A percentile compares a stretch with the other conserved stretches of the same genome.
Evolutionary conservation across 2,329 filamentous ascomycete genomes (phyloP).

Genomic region (Sporothrix brasiliensis): DNA sequence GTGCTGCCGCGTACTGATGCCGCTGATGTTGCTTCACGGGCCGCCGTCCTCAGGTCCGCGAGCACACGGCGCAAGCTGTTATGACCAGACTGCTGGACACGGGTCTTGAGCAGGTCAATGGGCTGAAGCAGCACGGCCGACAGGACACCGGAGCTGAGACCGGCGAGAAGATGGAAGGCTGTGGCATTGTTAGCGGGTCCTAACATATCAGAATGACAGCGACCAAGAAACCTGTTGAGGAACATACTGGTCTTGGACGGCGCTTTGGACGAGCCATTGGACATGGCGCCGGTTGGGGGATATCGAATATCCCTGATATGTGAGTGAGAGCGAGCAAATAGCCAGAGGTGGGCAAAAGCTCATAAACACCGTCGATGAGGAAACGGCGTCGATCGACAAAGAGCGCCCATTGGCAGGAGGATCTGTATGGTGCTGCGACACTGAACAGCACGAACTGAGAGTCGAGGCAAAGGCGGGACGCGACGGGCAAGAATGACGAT

Average conservation of each 20-base stretch:
- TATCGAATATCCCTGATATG: not conserved
- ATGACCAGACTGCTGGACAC: slow-evolving; percentile 82
- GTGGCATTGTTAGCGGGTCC: not conserved
- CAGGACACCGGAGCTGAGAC: slow-evolving; percentile 81
- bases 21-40: slow-evolving; percentile 2
- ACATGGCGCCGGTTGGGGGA: slow-evolving; percentile 40
- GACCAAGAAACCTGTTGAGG: not conserved
- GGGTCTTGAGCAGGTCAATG: slow-evolving; percentile 93
- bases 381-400: slow-evolving; percentile 26
- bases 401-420: slow-evolving; percentile 27
- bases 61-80: slow-evolving; percentile 70
- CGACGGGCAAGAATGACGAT: slow-evolving; percentile 6
- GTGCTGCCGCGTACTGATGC: not conserved
- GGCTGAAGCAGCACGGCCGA: slow-evolving; percentile 92
- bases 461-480: slow-evolving; percentile 10
- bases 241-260: slow-evolving; percentile 44
- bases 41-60: slow-evolving; percentile 63
- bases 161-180: slow-evolving; percentile 87
- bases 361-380: slow-evolving; percentile 26
- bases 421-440: not conserved
- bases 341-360: not conserved
- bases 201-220: not conserved
- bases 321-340: not conserved
- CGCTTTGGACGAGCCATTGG: slow-evolving; percentile 43
- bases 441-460: not conserved